These are phyloP conservation scores for Obelidium mucronatum DNA, from an alignment of 192 early-diverging fungal species.

Conservation along the genomic window DNA sequence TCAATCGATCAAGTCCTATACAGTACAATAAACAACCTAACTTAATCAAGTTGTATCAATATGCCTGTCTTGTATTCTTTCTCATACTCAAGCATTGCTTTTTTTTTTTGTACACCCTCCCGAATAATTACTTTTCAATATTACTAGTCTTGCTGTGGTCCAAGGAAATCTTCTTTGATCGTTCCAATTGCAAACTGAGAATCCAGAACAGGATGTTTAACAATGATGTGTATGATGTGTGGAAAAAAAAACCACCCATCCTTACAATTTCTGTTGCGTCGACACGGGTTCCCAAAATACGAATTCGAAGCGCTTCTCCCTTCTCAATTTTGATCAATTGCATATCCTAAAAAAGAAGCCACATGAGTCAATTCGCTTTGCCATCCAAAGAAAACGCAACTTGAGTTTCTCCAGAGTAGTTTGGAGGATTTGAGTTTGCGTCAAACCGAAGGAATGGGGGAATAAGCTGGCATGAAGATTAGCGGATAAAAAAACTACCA, in stretches of 20 bases:
- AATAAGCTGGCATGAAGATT: slow-evolving; percentile 65
- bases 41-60: too few relatives aligned
- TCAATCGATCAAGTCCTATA: neutral
- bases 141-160: slow-evolving; percentile 48
- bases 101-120: too few relatives aligned
- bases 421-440: slow-evolving; percentile 84
- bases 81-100: too few relatives aligned
- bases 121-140: neutral
- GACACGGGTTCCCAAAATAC: slow-evolving; percentile 87
- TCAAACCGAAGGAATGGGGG: slow-evolving; percentile 92
- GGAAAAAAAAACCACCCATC: slow-evolving; percentile 31
- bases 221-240: slow-evolving; percentile 1
- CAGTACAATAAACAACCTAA: neutral
- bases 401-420: slow-evolving; percentile 80
- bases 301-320: slow-evolving; percentile 82
- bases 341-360: slow-evolving; percentile 25
- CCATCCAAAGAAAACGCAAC: slow-evolving; percentile 21
- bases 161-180: slow-evolving; percentile 97
- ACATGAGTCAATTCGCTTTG: neutral
- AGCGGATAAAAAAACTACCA: slow-evolving; percentile 5
- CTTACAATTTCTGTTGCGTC: slow-evolving; percentile 94
- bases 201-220: too few relatives aligned
- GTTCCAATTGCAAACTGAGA: slow-evolving; percentile 91
- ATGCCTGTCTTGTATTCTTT: too few relatives aligned
- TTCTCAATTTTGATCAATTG: slow-evolving; percentile 77